Evolutionary conservation across 1,284 basidiomycete species (phyloP).

Genomic region (Rhodotorula sp.): DNA sequence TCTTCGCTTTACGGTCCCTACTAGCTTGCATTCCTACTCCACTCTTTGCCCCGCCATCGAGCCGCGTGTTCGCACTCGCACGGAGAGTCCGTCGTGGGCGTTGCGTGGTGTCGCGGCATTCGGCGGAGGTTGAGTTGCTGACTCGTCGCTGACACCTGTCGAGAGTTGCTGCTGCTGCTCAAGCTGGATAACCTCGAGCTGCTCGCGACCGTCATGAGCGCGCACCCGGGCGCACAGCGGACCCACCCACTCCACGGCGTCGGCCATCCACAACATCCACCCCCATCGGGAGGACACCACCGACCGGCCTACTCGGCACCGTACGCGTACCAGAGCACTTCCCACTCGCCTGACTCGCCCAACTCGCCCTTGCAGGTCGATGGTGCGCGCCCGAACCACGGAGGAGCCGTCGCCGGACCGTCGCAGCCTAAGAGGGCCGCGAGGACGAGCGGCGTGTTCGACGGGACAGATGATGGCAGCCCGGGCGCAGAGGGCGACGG

Average conservation of each 20-base stretch:
- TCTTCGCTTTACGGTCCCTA: too few relatives aligned
- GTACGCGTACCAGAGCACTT: background rate
- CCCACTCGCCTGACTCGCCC: conserved; percentile 4
- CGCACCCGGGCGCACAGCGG: background rate
- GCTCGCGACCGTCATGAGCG: conserved; percentile 1
- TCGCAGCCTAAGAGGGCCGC: conserved; percentile 10
- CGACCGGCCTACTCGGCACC: background rate
- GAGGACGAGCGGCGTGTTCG: background rate
- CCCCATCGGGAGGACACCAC: background rate
- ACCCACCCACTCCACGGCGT: conserved; percentile 11
- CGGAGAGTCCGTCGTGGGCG: too few relatives aligned
- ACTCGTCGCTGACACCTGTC: background rate
- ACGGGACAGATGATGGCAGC: background rate
- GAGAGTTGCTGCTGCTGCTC: background rate
- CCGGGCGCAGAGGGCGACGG: background rate
- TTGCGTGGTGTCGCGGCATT: background rate
- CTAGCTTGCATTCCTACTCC: too few relatives aligned
- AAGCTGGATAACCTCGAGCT: conserved; percentile 12
- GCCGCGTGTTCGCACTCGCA: too few relatives aligned
- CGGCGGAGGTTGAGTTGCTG: background rate
- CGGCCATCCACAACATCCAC: background rate
- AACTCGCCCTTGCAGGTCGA: background rate
- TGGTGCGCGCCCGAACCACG: too few relatives aligned
- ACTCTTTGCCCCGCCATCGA: too few relatives aligned
- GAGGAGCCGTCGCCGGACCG: too few relatives aligned